Evolutionary conservation across 352 stramenopile species (phyloP).

Genomic region (Phytopythium aichiense): DNA sequence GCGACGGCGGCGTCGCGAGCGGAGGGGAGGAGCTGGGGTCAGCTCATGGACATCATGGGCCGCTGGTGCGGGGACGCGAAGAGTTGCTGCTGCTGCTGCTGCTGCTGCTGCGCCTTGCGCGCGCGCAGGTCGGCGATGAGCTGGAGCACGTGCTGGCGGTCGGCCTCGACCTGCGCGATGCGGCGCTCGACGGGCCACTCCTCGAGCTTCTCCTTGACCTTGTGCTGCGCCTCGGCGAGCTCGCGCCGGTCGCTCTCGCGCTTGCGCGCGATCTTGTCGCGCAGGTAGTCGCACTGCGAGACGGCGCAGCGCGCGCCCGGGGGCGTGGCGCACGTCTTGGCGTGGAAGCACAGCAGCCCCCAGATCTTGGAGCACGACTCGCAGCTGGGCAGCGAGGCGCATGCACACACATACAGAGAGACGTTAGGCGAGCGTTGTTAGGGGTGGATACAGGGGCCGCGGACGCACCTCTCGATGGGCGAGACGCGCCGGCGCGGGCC

Average conservation of each 20-base stretch:
- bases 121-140: conserved; percentile 74
- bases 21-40: conserved; percentile 1
- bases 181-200: conserved; percentile 78
- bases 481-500: conserved; percentile 58
- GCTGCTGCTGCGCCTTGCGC: conserved; percentile 40
- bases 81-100: conserved; percentile 17
- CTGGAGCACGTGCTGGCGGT: conserved; percentile 70
- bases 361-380: conserved; percentile 84
- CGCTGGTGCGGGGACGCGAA: conserved; percentile 14
- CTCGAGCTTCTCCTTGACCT: conserved; percentile 44
- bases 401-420: not conserved
- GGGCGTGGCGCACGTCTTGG: conserved; percentile 63
- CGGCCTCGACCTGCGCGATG: conserved; percentile 75
- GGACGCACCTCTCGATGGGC: conserved; percentile 70
- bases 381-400: conserved; percentile 31
- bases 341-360: conserved; percentile 83
- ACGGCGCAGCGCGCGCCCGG: conserved; percentile 61
- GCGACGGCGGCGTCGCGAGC: not conserved
- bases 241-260: conserved; percentile 52
- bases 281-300: conserved; percentile 83
- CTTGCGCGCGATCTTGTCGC: conserved; percentile 83
- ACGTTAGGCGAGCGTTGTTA: no score
- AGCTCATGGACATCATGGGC: conserved; percentile 42
- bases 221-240: conserved; percentile 44
- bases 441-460: not conserved